Percentiles rank a stretch among this genome's conserved stretches.
phyloP scores from a whole-genome alignment of 176 grass and related monocot species.

The Eremochloa ophiuroides region DNA sequence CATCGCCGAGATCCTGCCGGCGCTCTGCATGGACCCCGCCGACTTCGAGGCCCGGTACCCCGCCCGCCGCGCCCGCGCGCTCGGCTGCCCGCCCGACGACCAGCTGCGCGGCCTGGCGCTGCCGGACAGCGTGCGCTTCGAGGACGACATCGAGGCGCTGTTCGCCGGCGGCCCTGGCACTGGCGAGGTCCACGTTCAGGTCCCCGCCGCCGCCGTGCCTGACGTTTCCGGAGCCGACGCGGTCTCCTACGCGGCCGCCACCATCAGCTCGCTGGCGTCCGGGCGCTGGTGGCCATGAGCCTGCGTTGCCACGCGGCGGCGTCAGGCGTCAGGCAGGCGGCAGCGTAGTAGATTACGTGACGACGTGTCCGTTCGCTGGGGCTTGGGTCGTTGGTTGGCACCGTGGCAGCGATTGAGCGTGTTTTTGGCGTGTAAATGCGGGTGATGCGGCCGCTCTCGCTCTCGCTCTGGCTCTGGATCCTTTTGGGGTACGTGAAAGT shows the following conservation, averaged over 20 bases:
- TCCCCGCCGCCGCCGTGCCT: not conserved
- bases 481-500: slow-evolving; percentile 5
- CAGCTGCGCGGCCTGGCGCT: slow-evolving; percentile 24
- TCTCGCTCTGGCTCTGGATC: not conserved
- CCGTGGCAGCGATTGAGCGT: not conserved
- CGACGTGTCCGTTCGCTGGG: not conserved
- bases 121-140: slow-evolving; percentile 24
- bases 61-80: not conserved
- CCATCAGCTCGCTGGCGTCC: slow-evolving; percentile 21
- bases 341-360: no score
- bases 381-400: not conserved
- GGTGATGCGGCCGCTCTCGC: not conserved
- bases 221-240: not conserved
- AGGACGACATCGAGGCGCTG: slow-evolving; percentile 46
- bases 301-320: not conserved
- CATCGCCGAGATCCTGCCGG: slow-evolving; percentile 42
- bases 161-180: slow-evolving; percentile 32
- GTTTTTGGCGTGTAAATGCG: not conserved
- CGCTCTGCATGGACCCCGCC: slow-evolving; percentile 37
- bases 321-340: no score
- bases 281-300: slow-evolving; percentile 1
- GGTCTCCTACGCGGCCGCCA: slow-evolving; percentile 11
- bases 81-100: not conserved
- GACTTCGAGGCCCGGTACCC: slow-evolving; percentile 49
- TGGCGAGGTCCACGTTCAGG: not conserved